Percentiles rank a stretch among this genome's conserved stretches.
Conservation (phyloP, 2,329 filamentous ascomycete species). For the Fusarium brachygibbosum region DNA sequence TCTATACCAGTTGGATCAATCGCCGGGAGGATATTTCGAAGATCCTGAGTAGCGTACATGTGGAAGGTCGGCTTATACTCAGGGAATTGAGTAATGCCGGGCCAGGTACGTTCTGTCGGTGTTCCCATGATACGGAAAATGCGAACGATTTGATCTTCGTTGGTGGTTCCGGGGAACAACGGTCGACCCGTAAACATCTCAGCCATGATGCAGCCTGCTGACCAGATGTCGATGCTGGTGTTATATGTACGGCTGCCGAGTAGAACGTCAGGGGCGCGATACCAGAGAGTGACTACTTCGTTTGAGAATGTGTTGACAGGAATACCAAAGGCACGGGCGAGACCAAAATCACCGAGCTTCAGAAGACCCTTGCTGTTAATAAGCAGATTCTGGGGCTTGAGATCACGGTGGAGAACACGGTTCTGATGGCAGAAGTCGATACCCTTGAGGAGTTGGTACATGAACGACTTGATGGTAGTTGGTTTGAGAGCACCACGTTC, state of each 20-base stretch:
- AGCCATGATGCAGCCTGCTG: constrained; percentile 98
- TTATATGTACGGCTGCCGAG: constrained; percentile 96
- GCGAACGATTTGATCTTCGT: constrained; percentile 96
- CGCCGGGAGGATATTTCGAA: constrained; percentile 87
- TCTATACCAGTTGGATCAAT: constrained; percentile 91
- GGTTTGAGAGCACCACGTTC: constrained; percentile 91
- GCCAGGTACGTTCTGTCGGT: constrained; percentile 94
- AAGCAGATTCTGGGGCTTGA: constrained; percentile 96
- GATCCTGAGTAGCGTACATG: constrained; percentile 92
- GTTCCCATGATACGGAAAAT: constrained; percentile 99
- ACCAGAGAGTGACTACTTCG: constrained; percentile 98
- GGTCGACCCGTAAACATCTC: constrained; percentile 98
- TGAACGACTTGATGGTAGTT: constrained; percentile 96
- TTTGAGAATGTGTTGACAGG: constrained; percentile 99
- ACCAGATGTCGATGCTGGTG: constrained; percentile 99
- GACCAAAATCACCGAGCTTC: constrained; percentile 94
- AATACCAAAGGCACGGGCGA: constrained; percentile 94
- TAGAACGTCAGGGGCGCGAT: constrained; percentile 94
- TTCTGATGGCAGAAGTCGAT: constrained; percentile 99
- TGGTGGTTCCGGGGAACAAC: constrained; percentile 96
- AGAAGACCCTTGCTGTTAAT: constrained; percentile 93
- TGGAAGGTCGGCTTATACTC: constrained; percentile 98
- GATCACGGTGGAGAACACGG: constrained; percentile 91
- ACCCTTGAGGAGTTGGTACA: constrained; percentile 95
- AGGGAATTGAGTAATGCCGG: constrained; percentile 93